Conservation (phyloP, 2,329 filamentous ascomycete species). For the Xylaria polymorpha region DNA sequence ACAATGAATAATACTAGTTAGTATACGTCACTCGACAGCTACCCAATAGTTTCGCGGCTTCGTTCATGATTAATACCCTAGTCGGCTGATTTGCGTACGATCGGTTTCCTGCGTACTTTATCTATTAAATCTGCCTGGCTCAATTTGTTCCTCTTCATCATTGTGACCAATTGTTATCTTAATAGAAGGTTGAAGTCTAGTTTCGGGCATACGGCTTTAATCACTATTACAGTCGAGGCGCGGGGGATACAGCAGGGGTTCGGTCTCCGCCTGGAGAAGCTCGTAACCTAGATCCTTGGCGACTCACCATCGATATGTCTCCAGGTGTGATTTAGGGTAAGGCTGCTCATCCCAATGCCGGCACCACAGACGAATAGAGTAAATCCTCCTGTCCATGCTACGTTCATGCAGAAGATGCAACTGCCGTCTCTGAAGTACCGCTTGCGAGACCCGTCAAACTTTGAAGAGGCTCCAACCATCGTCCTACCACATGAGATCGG, state of each 20-base stretch:
- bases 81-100: background rate
- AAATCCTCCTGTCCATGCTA: background rate
- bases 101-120: background rate
- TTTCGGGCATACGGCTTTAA: background rate
- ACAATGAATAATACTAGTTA: background rate
- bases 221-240: background rate
- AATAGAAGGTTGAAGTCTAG: background rate
- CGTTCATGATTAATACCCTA: background rate
- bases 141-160: background rate
- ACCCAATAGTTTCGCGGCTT: background rate
- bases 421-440: background rate
- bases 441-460: background rate
- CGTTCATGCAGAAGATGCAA: conserved; percentile 5
- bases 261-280: background rate
- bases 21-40: background rate
- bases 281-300: conserved; percentile 1
- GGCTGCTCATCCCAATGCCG: conserved; percentile 2
- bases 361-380: background rate
- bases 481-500: background rate
- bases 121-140: background rate
- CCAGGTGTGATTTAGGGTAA: background rate
- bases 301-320: background rate
- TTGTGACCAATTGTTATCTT: background rate
- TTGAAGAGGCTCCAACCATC: background rate
- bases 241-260: conserved; percentile 9